Percentiles rank a stretch among this genome's conserved stretches.
phyloP scores from a whole-genome alignment of 208 protist genomes.

The Vickermania ingenoplastis region DNA sequence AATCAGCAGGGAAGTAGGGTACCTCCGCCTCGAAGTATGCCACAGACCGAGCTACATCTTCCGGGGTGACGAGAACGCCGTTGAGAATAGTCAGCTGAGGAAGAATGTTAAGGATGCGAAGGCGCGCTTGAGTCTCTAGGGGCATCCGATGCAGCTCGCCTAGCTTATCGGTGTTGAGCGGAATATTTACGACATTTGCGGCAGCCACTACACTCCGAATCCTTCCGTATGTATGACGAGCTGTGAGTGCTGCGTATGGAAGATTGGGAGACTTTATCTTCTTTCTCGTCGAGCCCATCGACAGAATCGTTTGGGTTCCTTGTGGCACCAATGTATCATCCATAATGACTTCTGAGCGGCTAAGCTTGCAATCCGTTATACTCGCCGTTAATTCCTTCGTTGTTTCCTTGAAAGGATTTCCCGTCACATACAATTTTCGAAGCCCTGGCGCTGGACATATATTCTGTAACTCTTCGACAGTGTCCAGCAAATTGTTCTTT shows the following conservation, averaged over 20 bases:
- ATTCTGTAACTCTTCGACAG: constrained; percentile 19
- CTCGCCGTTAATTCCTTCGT: constrained; percentile 1
- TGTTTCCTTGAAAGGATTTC: constrained; percentile 23
- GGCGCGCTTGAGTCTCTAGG: constrained; percentile 14
- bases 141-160: constrained; percentile 24
- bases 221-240: constrained; percentile 14
- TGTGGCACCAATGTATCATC: constrained; percentile 5
- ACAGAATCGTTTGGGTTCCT: not conserved
- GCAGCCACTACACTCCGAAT: constrained; percentile 18
- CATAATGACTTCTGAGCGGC: constrained; percentile 19
- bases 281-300: not conserved
- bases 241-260: constrained; percentile 20
- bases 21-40: too few relatives aligned
- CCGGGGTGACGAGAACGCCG: constrained; percentile 11
- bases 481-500: constrained; percentile 26
- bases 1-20: too few relatives aligned
- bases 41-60: constrained; percentile 33
- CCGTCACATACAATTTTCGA: constrained; percentile 21
- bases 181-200: constrained; percentile 9
- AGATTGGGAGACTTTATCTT: too few relatives aligned
- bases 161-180: constrained; percentile 10
- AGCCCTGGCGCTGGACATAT: constrained; percentile 18
- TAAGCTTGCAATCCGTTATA: constrained; percentile 8
- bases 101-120: constrained; percentile 30
- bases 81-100: constrained; percentile 35